Evolutionary conservation across 2,329 filamentous ascomycete genomes (phyloP), one percentile per base, ranked within the genome.

Genomic region (Clonostachys chloroleuca): DNA sequence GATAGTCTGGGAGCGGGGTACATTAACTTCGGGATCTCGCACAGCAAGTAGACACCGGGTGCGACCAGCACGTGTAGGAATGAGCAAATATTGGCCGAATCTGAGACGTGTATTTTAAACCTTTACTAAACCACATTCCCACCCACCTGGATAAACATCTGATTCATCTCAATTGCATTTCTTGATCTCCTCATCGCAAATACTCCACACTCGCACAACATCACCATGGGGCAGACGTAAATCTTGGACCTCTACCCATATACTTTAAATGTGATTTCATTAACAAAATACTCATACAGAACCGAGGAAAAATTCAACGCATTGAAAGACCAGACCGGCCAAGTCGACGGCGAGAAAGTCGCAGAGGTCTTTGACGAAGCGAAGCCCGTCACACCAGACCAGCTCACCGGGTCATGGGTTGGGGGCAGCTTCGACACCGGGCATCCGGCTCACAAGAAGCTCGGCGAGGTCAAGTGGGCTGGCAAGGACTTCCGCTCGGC

Each of bases 351-450:
- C 17, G 12, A 9, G 1, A 14, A 20, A 14, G 20, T 47, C 14
- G 42, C 41, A 24, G 47, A 44, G 1, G 47, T 54, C 6, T 56
- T 50, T 34, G 52, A 56, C 10, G 36, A 44, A 20, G 51, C 61
- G 16, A 50, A 52, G 33, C 53, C 60, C 1, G 51, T 62, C 8
- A n/a, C 43, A 0, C 55, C 58, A 8, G 52, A 57, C 6, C 42
- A 52, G 5, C 42, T 64, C 3, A 50, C 60, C n/a, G 61, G 61
- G 5, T 49, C 58, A 47, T 64, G 61, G 61, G 48, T 54, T 4
- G 59, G 59, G 13, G 56, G 54, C 41, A 52, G 52, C n/a, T 48
- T 64, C 30, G 50, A 57, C 33, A 63, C 59, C 0, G 54, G 54
- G 2, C 59, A 62, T 34, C 52, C 56, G 2, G 52, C 53, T 3